Conservation (phyloP, 768 basidiomycete species). For the Leccinum sublutescens region DNA sequence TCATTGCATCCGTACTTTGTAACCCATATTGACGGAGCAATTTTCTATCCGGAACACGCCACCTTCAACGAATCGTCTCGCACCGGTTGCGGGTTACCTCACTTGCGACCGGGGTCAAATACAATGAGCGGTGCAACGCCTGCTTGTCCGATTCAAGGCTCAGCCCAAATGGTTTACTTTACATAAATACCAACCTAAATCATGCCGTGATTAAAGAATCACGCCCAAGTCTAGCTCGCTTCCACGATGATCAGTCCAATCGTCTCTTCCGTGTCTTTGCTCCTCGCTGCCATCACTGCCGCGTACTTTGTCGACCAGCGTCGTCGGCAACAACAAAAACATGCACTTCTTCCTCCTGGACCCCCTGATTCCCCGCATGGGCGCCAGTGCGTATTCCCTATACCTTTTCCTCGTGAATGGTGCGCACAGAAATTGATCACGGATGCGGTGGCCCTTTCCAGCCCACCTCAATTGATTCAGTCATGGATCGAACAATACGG, state of each 20-base stretch:
- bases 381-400: slow-evolving; percentile 16
- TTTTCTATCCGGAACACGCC: no score
- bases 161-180: not conserved
- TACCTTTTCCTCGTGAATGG: no score
- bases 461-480: slow-evolving; percentile 18
- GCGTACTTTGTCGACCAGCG: slow-evolving; percentile 8
- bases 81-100: no score
- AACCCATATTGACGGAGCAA: no score
- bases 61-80: no score
- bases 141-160: not conserved
- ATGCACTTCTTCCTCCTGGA: slow-evolving; percentile 19
- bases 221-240: no score
- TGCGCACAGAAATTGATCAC: not conserved
- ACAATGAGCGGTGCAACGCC: not conserved
- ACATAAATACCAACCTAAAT: not conserved
- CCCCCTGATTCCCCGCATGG: slow-evolving; percentile 21
- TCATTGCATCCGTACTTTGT: no score
- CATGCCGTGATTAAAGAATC: not conserved
- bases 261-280: not conserved
- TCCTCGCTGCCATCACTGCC: not conserved
- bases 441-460: not conserved
- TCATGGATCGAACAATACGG: slow-evolving; percentile 29
- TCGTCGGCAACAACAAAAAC: slow-evolving; percentile 3
- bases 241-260: not conserved
- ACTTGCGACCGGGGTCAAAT: not conserved